Evolutionary conservation across 257 asterid species (phyloP).

Genomic region (Paraleonurus japonicus): DNA sequence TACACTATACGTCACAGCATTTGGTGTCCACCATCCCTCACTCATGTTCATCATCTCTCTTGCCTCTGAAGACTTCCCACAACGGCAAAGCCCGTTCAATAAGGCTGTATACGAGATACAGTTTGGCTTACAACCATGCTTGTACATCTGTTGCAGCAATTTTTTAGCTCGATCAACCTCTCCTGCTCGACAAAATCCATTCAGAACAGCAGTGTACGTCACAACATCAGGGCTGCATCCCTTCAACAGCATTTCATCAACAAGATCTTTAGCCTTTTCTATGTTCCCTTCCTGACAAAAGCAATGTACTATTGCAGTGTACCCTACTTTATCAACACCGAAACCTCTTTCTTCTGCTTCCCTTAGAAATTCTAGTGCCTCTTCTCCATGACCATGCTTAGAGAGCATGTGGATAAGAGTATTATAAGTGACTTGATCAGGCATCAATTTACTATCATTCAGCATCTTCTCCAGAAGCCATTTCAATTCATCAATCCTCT

Average conservation of each 20-base stretch:
- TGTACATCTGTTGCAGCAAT: slow-evolving; percentile 77
- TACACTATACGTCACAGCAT: slow-evolving; percentile 78
- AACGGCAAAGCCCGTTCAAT: slow-evolving; percentile 74
- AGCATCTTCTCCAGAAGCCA: slow-evolving; percentile 66
- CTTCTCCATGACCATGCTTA: slow-evolving; percentile 68
- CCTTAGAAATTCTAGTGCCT: slow-evolving; percentile 62
- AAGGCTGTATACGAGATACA: slow-evolving; percentile 76
- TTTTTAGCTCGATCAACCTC: slow-evolving; percentile 71
- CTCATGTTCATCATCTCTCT: slow-evolving; percentile 79
- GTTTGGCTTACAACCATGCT: slow-evolving; percentile 83
- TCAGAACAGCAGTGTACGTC: slow-evolving; percentile 79
- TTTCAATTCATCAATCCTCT: slow-evolving; percentile 57
- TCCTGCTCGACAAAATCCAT: slow-evolving; percentile 67
- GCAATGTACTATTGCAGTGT: slow-evolving; percentile 69
- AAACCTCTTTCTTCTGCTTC: slow-evolving; percentile 79
- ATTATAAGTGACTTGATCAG: slow-evolving; percentile 74
- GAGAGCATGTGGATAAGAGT: slow-evolving; percentile 75
- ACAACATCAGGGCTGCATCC: slow-evolving; percentile 89
- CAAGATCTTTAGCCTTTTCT: slow-evolving; percentile 70
- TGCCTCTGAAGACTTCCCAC: slow-evolving; percentile 73
- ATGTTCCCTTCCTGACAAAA: slow-evolving; percentile 65
- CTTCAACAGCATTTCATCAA: slow-evolving; percentile 74
- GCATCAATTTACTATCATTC: slow-evolving; percentile 52
- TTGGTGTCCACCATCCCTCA: slow-evolving; percentile 90
- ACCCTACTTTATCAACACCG: slow-evolving; percentile 65